Evolutionary conservation across 2,329 filamentous ascomycete species (phyloP), one percentile per base, ranked within the genome.

Genomic region (Penicillium occitanis): DNA sequence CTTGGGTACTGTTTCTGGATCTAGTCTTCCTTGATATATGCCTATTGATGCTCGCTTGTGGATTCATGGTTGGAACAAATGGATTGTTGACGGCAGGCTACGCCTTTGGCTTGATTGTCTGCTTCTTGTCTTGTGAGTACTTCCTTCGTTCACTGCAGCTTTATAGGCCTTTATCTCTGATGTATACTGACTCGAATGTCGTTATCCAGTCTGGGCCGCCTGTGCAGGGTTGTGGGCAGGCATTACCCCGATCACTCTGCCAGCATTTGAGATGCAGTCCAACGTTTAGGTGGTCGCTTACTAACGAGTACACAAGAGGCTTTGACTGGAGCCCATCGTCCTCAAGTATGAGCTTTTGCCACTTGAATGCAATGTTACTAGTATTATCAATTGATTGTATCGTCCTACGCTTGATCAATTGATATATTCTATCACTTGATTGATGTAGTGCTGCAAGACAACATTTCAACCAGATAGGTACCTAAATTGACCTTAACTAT

Each of bases 1-100:
- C 71, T 7, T 74, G 73, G 73, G 62, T 72, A 7, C 57, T 74
- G 13, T 71, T 73, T 55, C 28, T 71, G 19, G 69, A 69, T 13
- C 62, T 74, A 7, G 53, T 71, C 64, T 67, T 71, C 46, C 66
- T 74, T 22, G 71, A 72, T 44, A 65, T 75, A 33, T 69, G 70
- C 46, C 62, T 73, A 10, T 14, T 72, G 3, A 66, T 74, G n/a
- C 67, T 74, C 14, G 73, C 73, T 14, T 68, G 64, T 44, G 73
- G 73, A 6, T 73, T 70, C 48, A 75, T 73, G 71, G 42, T 69
- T 28, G 57, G 66, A 8, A 70, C 59, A 13, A 13, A 58, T 3
- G 33, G 61, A 3, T 61, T 72, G 30, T 66, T 73, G 3, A 68
- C 65, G 8, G 72, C 71, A 4, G 69, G 70, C 4, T 70, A 72